These are phyloP conservation scores for Auriscalpium orientale DNA, from an alignment of 768 basidiomycete genomes.

Conservation along the genomic window DNA sequence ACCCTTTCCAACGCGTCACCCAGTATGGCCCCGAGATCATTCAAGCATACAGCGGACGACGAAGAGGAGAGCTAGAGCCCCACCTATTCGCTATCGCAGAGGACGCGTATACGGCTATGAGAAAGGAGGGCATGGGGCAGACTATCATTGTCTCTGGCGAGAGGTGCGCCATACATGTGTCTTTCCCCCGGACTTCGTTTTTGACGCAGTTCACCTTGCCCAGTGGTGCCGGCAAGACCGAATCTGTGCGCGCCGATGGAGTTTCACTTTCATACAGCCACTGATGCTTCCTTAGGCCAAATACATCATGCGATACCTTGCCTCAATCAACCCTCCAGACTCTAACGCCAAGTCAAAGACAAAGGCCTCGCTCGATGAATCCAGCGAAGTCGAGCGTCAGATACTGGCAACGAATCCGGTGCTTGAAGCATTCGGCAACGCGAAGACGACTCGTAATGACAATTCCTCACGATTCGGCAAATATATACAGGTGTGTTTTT, in stretches of 20 bases:
- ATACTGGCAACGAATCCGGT: constrained; percentile 99
- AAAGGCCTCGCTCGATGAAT: constrained; percentile 72
- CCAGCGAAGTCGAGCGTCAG: constrained; percentile 93
- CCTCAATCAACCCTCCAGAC: constrained; percentile 87
- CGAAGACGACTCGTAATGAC: constrained; percentile 98
- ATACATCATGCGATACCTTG: constrained; percentile 98
- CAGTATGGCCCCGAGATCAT: constrained; percentile 97
- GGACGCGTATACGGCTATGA: constrained; percentile 97
- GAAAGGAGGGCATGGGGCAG: constrained; percentile 87
- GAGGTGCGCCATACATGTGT: constrained; percentile 46
- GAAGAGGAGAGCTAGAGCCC: constrained; percentile 92
- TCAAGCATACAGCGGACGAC: constrained; percentile 88
- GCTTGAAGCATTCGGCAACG: constrained; percentile 97
- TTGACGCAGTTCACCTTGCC: constrained; percentile 2
- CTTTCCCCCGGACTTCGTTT: constrained; percentile 10
- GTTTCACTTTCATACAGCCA: not conserved
- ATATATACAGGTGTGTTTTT: constrained; percentile 81
- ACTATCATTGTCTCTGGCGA: constrained; percentile 99
- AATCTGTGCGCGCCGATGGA: constrained; percentile 57
- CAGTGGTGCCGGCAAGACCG: constrained; percentile 98
- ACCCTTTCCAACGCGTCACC: constrained; percentile 96
- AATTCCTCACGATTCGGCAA: constrained; percentile 99
- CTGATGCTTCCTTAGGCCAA: constrained; percentile 56
- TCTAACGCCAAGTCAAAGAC: constrained; percentile 52
- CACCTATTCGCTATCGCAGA: constrained; percentile 99